Conservation (phyloP, 257 asterid species). For the Dorcoceras hygrometricum region DNA sequence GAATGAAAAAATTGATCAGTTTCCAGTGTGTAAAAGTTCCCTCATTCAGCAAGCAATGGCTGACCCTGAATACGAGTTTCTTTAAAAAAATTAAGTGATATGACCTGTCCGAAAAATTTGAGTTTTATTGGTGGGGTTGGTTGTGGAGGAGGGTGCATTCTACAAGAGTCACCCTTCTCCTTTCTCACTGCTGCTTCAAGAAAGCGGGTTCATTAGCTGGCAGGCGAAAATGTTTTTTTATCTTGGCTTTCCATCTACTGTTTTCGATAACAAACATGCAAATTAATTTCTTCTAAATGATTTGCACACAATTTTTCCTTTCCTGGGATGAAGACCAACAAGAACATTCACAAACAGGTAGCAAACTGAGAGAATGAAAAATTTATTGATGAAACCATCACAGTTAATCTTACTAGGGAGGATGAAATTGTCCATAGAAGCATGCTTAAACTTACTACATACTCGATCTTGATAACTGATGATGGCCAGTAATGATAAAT, state of each 20-base stretch:
- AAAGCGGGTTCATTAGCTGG: background rate
- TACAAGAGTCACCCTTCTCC: too few relatives aligned
- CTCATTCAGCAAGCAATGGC: constrained; percentile 10
- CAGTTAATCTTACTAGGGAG: background rate
- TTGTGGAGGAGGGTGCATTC: too few relatives aligned
- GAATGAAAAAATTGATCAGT: constrained; percentile 18
- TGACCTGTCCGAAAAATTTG: background rate
- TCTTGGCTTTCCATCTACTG: too few relatives aligned
- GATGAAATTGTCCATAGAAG: constrained; percentile 15
- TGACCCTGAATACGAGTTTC: background rate
- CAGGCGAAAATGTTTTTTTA: background rate
- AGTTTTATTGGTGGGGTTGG: too few relatives aligned
- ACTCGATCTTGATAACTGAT: background rate
- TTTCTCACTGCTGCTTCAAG: too few relatives aligned
- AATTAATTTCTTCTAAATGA: background rate
- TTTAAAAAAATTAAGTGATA: constrained; percentile 1
- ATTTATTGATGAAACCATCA: constrained; percentile 7
- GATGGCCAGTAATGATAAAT: background rate
- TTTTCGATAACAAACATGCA: background rate
- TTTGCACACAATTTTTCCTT: background rate
- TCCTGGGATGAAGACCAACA: constrained; percentile 17
- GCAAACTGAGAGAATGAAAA: constrained; percentile 5
- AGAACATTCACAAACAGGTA: constrained; percentile 9
- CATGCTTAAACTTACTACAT: constrained; percentile 6
- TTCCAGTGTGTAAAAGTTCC: constrained; percentile 23